Evolutionary conservation across 139 green algal genomes (phyloP), one percentile per base, ranked within the genome.

Genomic region (Asterochloris erici): DNA sequence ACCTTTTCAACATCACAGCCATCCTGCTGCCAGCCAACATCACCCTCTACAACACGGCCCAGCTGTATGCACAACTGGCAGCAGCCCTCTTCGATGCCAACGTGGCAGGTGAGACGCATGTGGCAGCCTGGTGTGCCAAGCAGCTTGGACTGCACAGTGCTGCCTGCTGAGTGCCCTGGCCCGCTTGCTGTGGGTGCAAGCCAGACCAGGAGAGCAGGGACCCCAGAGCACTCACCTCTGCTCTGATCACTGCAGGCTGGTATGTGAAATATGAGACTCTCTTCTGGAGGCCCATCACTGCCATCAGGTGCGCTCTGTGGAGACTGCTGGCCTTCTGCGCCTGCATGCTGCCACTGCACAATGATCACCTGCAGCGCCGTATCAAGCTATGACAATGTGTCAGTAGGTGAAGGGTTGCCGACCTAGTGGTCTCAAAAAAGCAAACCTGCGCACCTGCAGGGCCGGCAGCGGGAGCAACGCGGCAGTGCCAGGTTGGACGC

Each of bases 1-100:
- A 78, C 28, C 62, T 27, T 28, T 63, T 23, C 28, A 78, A 78
- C 74, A 78, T 78, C 74, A 78, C 74, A 63, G 74, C 74, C 74
- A n/a, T 63, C n/a, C 27, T 78, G 10, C 21, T 78, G 74, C 74
- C 74, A 63, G 29, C 74, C 74, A 78, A 78, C 21, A 63, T 63
- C 9, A 64, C 26, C 29, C 38, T 78, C 26, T 15, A 23, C 27
- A 15, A 63, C 26, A 78, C 74, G 38, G 74, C 74, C 61, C 10
- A 78, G 28, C 74, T 78, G 29, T 78, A 64, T 78, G 74, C 74
- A 27, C 61, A 78, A 28, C 74, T 78, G 74, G 13, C 61, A 26
- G 29, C 62, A 15, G 74, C 74, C 10, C 62, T 78, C 27, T 78
- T 63, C 0, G 74, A 78, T 28, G 38, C 27, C 74, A 78, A 78